A percentile compares a stretch with the other conserved stretches of the same genome.
Evolutionary conservation across 2,329 filamentous ascomycete species (phyloP).

Genomic region (Cadophora sp.): DNA sequence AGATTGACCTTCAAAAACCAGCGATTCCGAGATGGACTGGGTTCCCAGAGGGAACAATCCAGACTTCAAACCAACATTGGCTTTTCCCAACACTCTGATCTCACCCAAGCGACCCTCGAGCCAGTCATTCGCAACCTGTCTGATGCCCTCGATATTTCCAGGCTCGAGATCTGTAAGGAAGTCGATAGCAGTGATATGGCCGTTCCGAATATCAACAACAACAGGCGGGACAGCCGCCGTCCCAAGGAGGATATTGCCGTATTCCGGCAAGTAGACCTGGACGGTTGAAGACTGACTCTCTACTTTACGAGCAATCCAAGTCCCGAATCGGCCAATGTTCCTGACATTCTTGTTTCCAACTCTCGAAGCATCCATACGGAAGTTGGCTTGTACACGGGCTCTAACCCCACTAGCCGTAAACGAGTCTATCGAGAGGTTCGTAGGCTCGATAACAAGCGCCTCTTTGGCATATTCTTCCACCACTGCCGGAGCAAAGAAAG

Average conservation of each 20-base stretch:
- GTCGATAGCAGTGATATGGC: constrained; percentile 78
- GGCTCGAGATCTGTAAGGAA: constrained; percentile 79
- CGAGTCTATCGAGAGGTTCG: constrained; percentile 82
- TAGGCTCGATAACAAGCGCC: constrained; percentile 82
- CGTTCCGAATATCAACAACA: constrained; percentile 78
- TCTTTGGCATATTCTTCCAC: constrained; percentile 87
- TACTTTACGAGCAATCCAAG: constrained; percentile 79
- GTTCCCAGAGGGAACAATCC: constrained; percentile 81
- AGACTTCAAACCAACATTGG: constrained; percentile 76
- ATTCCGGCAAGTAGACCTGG: constrained; percentile 82
- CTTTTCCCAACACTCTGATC: constrained; percentile 76
- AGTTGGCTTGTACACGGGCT: constrained; percentile 81
- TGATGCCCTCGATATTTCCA: constrained; percentile 78
- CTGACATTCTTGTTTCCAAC: constrained; percentile 76
- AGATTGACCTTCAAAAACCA: constrained; percentile 84
- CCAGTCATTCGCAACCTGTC: constrained; percentile 86
- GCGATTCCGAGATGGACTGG: constrained; percentile 74
- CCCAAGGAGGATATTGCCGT: constrained; percentile 78
- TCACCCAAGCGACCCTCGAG: constrained; percentile 77
- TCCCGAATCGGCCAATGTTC: constrained; percentile 77
- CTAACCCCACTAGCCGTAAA: constrained; percentile 81
- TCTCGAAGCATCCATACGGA: constrained; percentile 78
- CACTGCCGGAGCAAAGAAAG: constrained; percentile 80
- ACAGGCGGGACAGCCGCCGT: constrained; percentile 78
- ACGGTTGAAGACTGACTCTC: constrained; percentile 77